These are phyloP conservation scores for Castanea crenata DNA, from an alignment of 306 rosid species.

Conservation along the genomic window DNA sequence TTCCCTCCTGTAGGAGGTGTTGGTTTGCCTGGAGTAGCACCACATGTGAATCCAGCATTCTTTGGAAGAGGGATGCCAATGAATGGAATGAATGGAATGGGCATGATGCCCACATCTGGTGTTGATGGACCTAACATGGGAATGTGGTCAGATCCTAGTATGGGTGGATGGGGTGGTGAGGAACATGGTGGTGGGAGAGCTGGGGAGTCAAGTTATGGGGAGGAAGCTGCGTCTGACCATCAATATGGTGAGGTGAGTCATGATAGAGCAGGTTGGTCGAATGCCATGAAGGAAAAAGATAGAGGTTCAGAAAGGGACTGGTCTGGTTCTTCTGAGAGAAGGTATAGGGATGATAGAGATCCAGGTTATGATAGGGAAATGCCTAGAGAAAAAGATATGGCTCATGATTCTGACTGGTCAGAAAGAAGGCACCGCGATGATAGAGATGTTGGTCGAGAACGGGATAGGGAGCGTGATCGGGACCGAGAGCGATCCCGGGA, in stretches of 20 bases:
- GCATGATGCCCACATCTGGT: constrained; percentile 87
- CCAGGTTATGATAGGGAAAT: constrained; percentile 71
- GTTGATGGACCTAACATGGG: constrained; percentile 96
- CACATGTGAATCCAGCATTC: constrained; percentile 97
- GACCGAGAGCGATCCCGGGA: constrained; percentile 63
- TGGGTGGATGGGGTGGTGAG: constrained; percentile 94
- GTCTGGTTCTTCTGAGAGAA: constrained; percentile 91
- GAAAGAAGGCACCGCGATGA: constrained; percentile 83
- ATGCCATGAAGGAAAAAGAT: constrained; percentile 81
- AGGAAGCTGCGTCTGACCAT: constrained; percentile 94
- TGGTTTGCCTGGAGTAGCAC: constrained; percentile 95
- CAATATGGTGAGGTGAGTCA: constrained; percentile 86
- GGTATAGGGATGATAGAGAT: constrained; percentile 85
- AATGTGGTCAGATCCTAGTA: constrained; percentile 93
- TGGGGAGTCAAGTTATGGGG: constrained; percentile 94
- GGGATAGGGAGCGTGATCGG: constrained; percentile 54
- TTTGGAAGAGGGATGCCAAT: constrained; percentile 95
- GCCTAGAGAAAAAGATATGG: constrained; percentile 74
- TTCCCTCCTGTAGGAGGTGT: constrained; percentile 86
- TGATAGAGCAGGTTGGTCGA: constrained; percentile 85
- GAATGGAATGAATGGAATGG: constrained; percentile 94
- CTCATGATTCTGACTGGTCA: constrained; percentile 66
- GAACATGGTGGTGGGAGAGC: constrained; percentile 90
- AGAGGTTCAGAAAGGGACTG: constrained; percentile 91
- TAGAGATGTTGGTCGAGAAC: constrained; percentile 66